Evolutionary conservation across 345 rosid genomes (phyloP).

Genomic region (Euphorbia peplus): DNA sequence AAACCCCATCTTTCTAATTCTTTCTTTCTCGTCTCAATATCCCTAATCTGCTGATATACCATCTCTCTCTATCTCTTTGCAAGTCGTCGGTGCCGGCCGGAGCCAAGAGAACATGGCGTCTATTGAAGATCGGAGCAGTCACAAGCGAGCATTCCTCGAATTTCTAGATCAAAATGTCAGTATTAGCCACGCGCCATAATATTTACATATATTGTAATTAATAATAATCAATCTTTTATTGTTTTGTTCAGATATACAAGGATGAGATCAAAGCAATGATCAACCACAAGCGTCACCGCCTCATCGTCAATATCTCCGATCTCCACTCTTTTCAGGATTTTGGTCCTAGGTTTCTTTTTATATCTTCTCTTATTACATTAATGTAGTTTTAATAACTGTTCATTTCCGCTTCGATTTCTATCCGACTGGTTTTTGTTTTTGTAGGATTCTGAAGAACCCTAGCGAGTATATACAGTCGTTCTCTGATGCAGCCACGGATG

Average conservation of each 20-base stretch:
- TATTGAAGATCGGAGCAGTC: constrained; percentile 60
- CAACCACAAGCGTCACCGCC: constrained; percentile 85
- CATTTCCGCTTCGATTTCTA: not conserved
- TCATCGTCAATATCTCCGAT: constrained; percentile 84
- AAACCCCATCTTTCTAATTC: too few species aligned
- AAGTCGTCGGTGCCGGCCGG: not conserved
- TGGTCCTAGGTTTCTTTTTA: constrained; percentile 47
- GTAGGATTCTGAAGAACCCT: constrained; percentile 77
- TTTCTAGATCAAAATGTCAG: constrained; percentile 81
- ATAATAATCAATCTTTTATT: not conserved
- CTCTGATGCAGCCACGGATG: constrained; percentile 88
- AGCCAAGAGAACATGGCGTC: constrained; percentile 43
- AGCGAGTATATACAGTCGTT: constrained; percentile 86
- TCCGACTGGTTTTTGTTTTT: not conserved
- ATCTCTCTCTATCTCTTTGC: constrained; percentile 9
- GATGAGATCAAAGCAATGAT: constrained; percentile 84
- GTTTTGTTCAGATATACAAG: constrained; percentile 49
- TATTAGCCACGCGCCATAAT: too few species aligned
- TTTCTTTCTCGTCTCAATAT: not conserved
- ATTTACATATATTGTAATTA: too few species aligned
- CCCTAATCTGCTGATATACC: not conserved
- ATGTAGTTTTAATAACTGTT: not conserved
- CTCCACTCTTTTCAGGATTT: constrained; percentile 69
- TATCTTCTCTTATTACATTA: not conserved
- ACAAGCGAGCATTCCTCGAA: constrained; percentile 75